Conservation (phyloP, 2,329 filamentous ascomycete genomes). For the Bipolaris cookei region DNA sequence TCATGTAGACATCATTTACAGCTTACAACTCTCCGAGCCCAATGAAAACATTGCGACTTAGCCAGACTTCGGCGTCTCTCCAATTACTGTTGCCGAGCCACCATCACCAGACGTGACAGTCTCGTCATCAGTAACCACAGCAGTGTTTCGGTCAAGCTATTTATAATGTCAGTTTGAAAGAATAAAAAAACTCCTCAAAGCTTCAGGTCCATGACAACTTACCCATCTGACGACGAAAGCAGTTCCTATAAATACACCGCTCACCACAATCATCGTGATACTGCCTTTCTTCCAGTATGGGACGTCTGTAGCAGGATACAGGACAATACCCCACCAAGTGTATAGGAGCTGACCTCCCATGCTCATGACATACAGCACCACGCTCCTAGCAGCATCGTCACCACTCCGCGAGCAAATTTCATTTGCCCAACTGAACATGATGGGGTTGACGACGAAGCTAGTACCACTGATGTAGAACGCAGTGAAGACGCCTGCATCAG, state of each 20-base stretch:
- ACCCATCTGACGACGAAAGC: conserved; percentile 27
- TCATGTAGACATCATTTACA: neutral
- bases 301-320: conserved; percentile 52
- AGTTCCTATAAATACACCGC: conserved; percentile 22
- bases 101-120: neutral
- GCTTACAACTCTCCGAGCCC: neutral
- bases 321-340: conserved; percentile 55
- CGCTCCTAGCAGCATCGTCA: conserved; percentile 51
- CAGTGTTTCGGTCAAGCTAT: conserved; percentile 10
- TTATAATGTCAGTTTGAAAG: neutral
- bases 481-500: conserved; percentile 42
- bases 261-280: conserved; percentile 45
- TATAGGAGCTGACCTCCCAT: conserved; percentile 47
- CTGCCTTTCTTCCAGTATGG: conserved; percentile 52
- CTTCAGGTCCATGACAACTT: conserved; percentile 2
- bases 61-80: neutral
- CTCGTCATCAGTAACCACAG: neutral
- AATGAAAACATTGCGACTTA: neutral
- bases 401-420: conserved; percentile 44
- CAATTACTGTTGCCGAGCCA: neutral
- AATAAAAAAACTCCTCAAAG: neutral
- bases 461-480: conserved; percentile 49
- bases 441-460: conserved; percentile 48
- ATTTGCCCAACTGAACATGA: conserved; percentile 50
- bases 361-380: conserved; percentile 51